These are phyloP conservation scores for Leucosporidium creatinivorum DNA, from an alignment of 768 basidiomycete genomes.

Conservation along the genomic window DNA sequence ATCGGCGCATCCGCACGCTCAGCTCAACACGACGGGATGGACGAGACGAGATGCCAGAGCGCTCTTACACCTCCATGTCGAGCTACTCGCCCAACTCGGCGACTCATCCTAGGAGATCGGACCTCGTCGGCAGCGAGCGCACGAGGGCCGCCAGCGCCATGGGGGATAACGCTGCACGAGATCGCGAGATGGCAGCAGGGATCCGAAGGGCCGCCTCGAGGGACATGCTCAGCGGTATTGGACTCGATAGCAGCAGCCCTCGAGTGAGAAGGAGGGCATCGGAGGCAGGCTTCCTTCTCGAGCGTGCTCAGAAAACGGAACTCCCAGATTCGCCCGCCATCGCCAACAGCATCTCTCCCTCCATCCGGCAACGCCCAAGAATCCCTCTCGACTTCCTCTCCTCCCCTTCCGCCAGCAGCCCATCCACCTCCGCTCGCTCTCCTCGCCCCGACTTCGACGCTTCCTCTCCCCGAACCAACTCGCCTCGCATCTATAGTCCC, in stretches of 20 bases:
- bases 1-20: neutral
- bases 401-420: neutral
- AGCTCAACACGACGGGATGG: neutral
- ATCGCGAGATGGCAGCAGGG: neutral
- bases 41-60: neutral
- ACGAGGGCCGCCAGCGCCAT: neutral
- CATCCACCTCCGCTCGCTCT: no score
- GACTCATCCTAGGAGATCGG: conserved; percentile 3
- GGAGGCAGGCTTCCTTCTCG: no score
- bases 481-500: neutral
- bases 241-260: neutral
- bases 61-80: conserved; percentile 15
- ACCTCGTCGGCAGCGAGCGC: neutral
- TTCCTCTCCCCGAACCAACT: neutral
- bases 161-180: neutral
- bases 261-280: neutral
- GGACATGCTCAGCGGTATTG: neutral
- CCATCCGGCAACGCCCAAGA: neutral
- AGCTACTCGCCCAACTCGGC: conserved; percentile 4
- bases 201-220: neutral
- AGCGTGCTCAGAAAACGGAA: no score
- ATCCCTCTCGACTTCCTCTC: conserved; percentile 1
- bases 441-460: no score
- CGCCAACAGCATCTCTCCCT: neutral
- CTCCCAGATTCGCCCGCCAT: no score